phyloP scores from a whole-genome alignment of 2,329 filamentous ascomycete species.

The Tolypocladium nubicola region DNA sequence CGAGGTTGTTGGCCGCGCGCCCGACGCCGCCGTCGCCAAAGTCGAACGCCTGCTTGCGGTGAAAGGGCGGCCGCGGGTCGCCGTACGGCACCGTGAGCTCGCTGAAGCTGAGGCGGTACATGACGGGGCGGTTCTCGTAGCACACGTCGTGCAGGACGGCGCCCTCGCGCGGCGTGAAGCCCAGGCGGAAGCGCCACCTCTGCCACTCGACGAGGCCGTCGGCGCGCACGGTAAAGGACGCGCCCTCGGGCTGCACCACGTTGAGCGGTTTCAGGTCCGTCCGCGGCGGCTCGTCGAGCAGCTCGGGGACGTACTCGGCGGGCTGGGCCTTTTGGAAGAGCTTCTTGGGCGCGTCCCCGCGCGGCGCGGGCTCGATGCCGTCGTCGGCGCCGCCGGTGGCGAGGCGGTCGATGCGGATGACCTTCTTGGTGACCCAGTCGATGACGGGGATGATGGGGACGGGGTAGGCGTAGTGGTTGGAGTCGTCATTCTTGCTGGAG shows the following conservation, averaged over 20 bases:
- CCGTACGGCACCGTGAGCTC: slow-evolving; percentile 64
- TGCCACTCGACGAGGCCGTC: slow-evolving; percentile 47
- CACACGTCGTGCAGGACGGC: slow-evolving; percentile 59
- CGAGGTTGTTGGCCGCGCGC: slow-evolving; percentile 56
- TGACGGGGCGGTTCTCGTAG: slow-evolving; percentile 54
- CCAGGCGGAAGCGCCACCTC: slow-evolving; percentile 59
- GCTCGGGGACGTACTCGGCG: slow-evolving; percentile 38
- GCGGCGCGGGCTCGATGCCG: slow-evolving; percentile 25
- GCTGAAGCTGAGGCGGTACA: slow-evolving; percentile 56
- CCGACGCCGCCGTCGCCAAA: slow-evolving; percentile 61
- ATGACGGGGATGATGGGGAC: slow-evolving; percentile 50
- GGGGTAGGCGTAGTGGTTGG: slow-evolving; percentile 53
- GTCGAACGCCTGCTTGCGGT: slow-evolving; percentile 63
- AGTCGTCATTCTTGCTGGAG: slow-evolving; percentile 35
- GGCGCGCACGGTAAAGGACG: slow-evolving; percentile 48
- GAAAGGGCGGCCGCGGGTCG: slow-evolving; percentile 54
- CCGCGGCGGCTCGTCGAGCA: slow-evolving; percentile 35
- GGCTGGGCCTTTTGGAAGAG: slow-evolving; percentile 30
- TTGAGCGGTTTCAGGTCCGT: slow-evolving; percentile 58
- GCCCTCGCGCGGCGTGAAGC: slow-evolving; percentile 61
- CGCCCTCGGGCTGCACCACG: slow-evolving; percentile 58
- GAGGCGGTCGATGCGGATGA: slow-evolving; percentile 47
- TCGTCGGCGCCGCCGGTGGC: slow-evolving; percentile 37
- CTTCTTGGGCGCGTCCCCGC: slow-evolving; percentile 27
- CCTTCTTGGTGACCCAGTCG: slow-evolving; percentile 41